Evolutionary conservation across 176 grass and related monocot genomes (phyloP).

Genomic region (Zea luxurians): DNA sequence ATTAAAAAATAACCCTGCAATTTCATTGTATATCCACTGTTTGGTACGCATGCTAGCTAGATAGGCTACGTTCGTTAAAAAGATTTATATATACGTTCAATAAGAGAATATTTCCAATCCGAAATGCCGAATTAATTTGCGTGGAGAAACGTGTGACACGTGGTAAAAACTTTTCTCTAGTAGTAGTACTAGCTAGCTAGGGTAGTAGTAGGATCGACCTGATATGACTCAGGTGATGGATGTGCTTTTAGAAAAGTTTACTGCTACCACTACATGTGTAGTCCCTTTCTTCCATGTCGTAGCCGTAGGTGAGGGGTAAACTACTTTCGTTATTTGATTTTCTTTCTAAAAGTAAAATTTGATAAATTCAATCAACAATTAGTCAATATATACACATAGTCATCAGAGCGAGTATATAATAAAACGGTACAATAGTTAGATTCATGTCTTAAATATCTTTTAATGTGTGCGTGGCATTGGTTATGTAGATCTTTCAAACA

Average conservation of each 20-base stretch:
- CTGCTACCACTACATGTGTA: neutral
- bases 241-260: slow-evolving; percentile 26
- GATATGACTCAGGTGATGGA: slow-evolving; percentile 31
- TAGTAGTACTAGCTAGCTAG: neutral
- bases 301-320: neutral
- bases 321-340: slow-evolving; percentile 6
- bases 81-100: too few relatives aligned
- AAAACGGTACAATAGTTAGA: neutral
- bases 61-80: too few relatives aligned
- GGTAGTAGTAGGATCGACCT: neutral
- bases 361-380: neutral
- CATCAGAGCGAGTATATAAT: neutral
- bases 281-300: neutral
- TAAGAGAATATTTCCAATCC: too few relatives aligned
- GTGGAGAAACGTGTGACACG: slow-evolving; percentile 34
- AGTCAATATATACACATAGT: neutral
- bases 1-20: neutral
- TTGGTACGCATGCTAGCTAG: neutral
- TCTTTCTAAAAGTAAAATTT: neutral
- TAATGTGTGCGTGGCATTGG: neutral
- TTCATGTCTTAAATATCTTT: neutral
- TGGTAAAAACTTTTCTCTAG: slow-evolving; percentile 4
- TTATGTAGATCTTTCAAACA: neutral
- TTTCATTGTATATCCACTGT: neutral
- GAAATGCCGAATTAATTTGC: neutral